Conservation (phyloP, 768 basidiomycete species). For the Hortiboletus flavorubellus region DNA sequence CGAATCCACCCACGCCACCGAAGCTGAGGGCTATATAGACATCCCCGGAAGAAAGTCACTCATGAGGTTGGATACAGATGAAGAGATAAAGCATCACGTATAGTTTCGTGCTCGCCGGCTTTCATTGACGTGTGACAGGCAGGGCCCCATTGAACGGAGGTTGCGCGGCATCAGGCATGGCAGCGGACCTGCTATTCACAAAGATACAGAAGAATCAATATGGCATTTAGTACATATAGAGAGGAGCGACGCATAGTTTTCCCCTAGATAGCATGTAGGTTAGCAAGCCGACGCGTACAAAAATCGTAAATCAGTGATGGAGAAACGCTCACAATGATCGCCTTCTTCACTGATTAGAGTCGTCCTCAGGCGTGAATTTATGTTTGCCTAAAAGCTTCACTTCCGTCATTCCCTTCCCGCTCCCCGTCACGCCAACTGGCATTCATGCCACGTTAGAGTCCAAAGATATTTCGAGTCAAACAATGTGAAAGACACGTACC, state of each 20-base stretch:
- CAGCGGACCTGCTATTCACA: constrained; percentile 26
- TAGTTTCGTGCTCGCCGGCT: constrained; percentile 14
- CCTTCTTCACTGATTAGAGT: constrained; percentile 33
- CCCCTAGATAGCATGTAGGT: constrained; percentile 10
- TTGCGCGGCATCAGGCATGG: constrained; percentile 10
- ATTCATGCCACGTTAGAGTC: constrained; percentile 16
- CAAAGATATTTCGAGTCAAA: neutral
- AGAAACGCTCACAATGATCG: constrained; percentile 6
- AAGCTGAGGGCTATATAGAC: constrained; percentile 17
- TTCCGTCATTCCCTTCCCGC: constrained; percentile 87
- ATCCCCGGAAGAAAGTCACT: constrained; percentile 15
- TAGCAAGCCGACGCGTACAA: constrained; percentile 2
- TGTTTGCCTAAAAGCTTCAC: constrained; percentile 66
- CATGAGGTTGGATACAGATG: constrained; percentile 19
- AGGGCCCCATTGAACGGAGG: constrained; percentile 6
- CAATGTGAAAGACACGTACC: constrained; percentile 47
- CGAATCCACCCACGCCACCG: constrained; percentile 16
- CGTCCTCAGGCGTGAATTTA: constrained; percentile 60
- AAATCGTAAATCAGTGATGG: neutral
- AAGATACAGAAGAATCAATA: constrained; percentile 24
- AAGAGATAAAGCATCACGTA: constrained; percentile 27
- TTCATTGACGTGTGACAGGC: constrained; percentile 15
- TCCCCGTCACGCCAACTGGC: constrained; percentile 86
- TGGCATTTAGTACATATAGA: constrained; percentile 25
- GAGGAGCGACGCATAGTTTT: constrained; percentile 14